Conservation (phyloP, 2,329 filamentous ascomycete species). For the Fusarium udum region DNA sequence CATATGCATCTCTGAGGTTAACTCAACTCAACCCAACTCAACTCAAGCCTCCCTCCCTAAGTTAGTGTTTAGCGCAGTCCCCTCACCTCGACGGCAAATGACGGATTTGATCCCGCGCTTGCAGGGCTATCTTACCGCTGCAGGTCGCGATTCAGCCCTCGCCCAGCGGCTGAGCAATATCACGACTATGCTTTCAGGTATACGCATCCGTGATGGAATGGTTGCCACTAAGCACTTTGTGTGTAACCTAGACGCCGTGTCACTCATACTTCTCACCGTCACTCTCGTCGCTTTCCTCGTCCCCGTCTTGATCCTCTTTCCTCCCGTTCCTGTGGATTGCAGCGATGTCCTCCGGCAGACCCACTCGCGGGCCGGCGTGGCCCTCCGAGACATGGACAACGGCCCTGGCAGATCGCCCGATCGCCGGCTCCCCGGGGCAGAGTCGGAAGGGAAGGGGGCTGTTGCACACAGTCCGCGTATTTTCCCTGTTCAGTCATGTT, state of each 20-base stretch:
- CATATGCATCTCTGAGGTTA: conserved; percentile 15
- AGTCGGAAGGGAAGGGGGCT: conserved; percentile 36
- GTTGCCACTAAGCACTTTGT: conserved; percentile 32
- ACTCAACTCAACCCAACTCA: neutral
- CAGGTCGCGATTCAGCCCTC: conserved; percentile 26
- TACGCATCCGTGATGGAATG: conserved; percentile 16
- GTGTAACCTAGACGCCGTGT: conserved; percentile 43
- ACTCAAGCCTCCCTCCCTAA: neutral
- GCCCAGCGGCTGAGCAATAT: conserved; percentile 31
- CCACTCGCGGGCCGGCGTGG: conserved; percentile 59
- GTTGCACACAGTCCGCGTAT: conserved; percentile 73
- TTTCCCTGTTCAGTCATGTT: conserved; percentile 86
- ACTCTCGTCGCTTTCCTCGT: conserved; percentile 62
- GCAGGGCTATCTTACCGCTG: conserved; percentile 27
- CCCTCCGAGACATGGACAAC: conserved; percentile 51
- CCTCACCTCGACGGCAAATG: conserved; percentile 8
- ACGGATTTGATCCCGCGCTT: conserved; percentile 24
- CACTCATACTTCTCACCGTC: conserved; percentile 53
- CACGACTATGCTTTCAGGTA: conserved; percentile 32
- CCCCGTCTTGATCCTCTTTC: conserved; percentile 64
- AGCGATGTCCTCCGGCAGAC: conserved; percentile 66
- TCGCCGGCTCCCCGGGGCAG: conserved; percentile 33
- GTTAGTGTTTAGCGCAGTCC: neutral
- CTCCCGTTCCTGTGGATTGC: conserved; percentile 61
- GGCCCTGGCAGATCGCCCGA: conserved; percentile 37